Evolutionary conservation across 441 rosid genomes (phyloP), one percentile per base, ranked within the genome.

Genomic region (Populus hybrid): DNA sequence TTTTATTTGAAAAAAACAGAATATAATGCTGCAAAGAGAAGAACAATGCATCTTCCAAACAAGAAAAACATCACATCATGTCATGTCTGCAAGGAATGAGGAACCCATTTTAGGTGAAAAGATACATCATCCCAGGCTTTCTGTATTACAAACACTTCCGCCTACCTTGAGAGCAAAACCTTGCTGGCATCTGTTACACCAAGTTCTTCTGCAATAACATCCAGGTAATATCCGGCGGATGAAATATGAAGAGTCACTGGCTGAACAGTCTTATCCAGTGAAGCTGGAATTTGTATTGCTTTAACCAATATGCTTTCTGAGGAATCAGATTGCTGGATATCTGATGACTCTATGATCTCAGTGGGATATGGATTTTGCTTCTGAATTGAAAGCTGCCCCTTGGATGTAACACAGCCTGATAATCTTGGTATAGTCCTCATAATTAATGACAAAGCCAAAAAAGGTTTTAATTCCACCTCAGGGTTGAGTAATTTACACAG

Each of bases 141-240:
- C 34, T 26, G 50, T 40, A 5, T 72, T n/a, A 63, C 71, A 42
- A 42, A n/a, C 69, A 83, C 38, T 75, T 70, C 32, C 54, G 81
- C 84, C 73, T 78, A 94, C 99, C 99, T 91, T 20, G 99, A 93
- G 69, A 93, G 83, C 78, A 94, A 82, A 82, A 96, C 77, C 82
- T 85, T 87, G 78, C 80, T 88, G 75, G 88, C 97, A 87, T 92
- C 87, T 24, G 82, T 79, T 75, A 89, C 83, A 46, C 97, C 92
- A 69, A 93, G 91, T 76, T 74, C 75, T 74, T 82, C 81, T 65
- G 98, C 98, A 85, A 96, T 90, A 83, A 74, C 70, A 83, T 96
- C 99, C 84, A 96, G 75, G 85, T 90, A 94, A 84, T 93, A 92
- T 54, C 75, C 84, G 78, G 80, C 76, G 10, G 91, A 81, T 18